phyloP scores from a whole-genome alignment of 129 eudicot species.

The Kitagawia praeruptora region DNA sequence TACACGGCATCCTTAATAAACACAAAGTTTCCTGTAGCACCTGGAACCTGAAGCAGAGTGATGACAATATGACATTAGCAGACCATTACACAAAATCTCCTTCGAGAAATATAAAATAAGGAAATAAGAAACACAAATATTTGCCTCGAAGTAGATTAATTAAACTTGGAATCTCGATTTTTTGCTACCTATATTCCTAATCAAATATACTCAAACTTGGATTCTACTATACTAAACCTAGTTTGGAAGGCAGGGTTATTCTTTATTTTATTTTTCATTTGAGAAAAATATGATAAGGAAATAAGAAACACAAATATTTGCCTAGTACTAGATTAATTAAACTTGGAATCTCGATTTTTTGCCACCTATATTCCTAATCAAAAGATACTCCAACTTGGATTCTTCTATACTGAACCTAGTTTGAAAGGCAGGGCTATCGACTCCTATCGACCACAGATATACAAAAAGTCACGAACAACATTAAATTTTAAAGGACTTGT shows the following conservation, averaged over 20 bases:
- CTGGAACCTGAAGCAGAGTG: conserved; percentile 61
- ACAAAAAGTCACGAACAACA: neutral
- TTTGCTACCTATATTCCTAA: neutral
- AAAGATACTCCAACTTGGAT: neutral
- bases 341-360: neutral
- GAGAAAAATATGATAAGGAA: no score
- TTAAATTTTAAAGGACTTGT: neutral
- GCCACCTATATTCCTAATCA: neutral
- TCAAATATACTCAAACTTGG: neutral
- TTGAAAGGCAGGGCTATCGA: neutral
- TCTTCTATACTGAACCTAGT: neutral
- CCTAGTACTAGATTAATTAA: no score
- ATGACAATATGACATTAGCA: neutral
- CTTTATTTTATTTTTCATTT: no score
- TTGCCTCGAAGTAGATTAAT: neutral
- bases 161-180: neutral
- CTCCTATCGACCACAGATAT: neutral
- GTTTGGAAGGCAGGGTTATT: neutral
- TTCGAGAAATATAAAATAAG: neutral
- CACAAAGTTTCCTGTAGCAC: conserved; percentile 75
- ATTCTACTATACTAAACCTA: neutral
- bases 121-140: neutral
- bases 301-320: no score
- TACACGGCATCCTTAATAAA: conserved; percentile 58
- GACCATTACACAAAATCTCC: neutral